Evolutionary conservation across 306 rosid genomes (phyloP).

Genomic region (Sechiopsis laciniata): DNA sequence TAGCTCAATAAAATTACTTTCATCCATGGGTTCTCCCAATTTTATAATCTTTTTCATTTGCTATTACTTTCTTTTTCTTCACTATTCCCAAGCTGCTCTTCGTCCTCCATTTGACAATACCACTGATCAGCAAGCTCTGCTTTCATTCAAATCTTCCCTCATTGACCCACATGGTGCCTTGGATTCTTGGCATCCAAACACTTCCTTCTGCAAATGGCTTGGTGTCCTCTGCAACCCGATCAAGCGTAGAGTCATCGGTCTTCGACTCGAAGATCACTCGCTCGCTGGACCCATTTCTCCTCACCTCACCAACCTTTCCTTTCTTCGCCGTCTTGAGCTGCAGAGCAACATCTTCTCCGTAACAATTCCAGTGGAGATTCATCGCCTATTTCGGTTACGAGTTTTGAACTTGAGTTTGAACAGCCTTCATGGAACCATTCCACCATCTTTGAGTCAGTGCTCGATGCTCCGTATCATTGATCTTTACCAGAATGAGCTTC

Average conservation of each 20-base stretch:
- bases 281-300: conserved; percentile 13
- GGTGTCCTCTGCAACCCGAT: conserved; percentile 13
- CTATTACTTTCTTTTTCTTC: not conserved
- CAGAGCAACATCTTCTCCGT: not conserved
- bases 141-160: not conserved
- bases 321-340: conserved; percentile 11
- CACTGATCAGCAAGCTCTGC: conserved; percentile 19
- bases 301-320: conserved; percentile 14
- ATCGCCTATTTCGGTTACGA: not conserved
- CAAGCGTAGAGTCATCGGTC: not conserved
- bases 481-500: not conserved
- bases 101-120: not conserved
- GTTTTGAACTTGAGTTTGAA: conserved; percentile 11
- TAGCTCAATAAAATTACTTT: not conserved
- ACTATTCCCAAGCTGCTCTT: conserved; percentile 9
- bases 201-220: conserved; percentile 16
- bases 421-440: conserved; percentile 13
- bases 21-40: not conserved
- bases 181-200: conserved; percentile 17
- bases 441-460: conserved; percentile 25
- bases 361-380: conserved; percentile 4
- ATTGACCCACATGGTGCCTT: conserved; percentile 13
- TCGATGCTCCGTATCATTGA: conserved; percentile 33
- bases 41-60: not conserved
- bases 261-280: not conserved